phyloP scores from a whole-genome alignment of 306 rosid species.

The Castanea sativa region DNA sequence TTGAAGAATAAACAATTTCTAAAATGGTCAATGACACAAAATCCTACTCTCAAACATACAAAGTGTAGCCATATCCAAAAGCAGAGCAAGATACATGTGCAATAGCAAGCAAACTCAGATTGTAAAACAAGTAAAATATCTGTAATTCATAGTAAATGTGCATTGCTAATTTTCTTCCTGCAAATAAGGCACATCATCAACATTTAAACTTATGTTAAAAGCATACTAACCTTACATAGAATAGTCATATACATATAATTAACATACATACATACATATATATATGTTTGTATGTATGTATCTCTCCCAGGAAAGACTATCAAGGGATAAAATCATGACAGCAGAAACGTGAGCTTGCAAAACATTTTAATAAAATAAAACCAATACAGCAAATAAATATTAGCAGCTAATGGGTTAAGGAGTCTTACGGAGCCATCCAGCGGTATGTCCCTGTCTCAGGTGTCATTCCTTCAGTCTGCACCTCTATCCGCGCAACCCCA shows the following conservation, averaged over 20 bases:
- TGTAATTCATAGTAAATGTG: background rate
- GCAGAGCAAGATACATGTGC: background rate
- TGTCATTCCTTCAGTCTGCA: constrained; percentile 99
- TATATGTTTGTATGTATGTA: no score
- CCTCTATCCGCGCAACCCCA: constrained; percentile 79
- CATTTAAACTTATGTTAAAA: background rate
- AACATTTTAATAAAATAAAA: background rate
- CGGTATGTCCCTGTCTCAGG: constrained; percentile 98
- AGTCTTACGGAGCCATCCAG: constrained; percentile 99
- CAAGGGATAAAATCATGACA: background rate
- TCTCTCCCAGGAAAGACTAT: background rate
- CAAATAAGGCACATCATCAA: background rate
- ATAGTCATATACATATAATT: background rate
- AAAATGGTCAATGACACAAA: background rate
- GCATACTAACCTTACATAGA: background rate
- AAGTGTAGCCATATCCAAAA: background rate
- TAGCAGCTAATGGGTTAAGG: constrained; percentile 10
- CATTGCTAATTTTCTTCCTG: background rate
- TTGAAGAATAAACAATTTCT: background rate
- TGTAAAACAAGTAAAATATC: background rate
- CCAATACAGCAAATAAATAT: background rate
- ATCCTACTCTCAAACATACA: background rate
- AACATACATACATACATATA: background rate
- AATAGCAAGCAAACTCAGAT: background rate
- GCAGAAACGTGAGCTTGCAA: no score